Percentiles rank a stretch among this genome's conserved stretches.
Evolutionary conservation across 768 basidiomycete genomes (phyloP).

Genomic region (Agrocybe chaxingu): DNA sequence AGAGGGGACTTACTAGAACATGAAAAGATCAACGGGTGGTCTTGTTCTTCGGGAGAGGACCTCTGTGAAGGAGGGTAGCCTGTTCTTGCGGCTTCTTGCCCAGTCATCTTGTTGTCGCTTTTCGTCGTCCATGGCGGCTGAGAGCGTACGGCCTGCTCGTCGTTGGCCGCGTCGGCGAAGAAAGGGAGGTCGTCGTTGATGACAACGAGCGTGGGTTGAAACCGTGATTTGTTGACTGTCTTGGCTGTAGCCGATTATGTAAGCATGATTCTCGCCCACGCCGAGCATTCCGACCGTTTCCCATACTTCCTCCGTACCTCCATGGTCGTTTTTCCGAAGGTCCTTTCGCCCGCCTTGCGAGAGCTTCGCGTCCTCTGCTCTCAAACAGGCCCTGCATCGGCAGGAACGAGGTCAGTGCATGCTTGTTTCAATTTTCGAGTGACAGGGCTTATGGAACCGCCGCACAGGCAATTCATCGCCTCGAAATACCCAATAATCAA

Average conservation of each 20-base stretch:
- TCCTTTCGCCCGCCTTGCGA: slow-evolving; percentile 72
- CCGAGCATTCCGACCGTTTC: slow-evolving; percentile 5
- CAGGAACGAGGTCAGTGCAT: slow-evolving; percentile 66
- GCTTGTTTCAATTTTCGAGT: slow-evolving; percentile 3
- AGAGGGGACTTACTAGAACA: slow-evolving; percentile 84
- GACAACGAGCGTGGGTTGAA: slow-evolving; percentile 18
- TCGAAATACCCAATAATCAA: slow-evolving; percentile 74
- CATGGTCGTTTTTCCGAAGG: slow-evolving; percentile 66
- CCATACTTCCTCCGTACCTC: slow-evolving; percentile 10
- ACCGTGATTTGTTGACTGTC: slow-evolving; percentile 26
- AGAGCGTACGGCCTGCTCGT: slow-evolving; percentile 17
- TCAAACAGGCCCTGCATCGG: slow-evolving; percentile 72
- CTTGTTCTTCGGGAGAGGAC: slow-evolving; percentile 87
- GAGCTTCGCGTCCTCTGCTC: slow-evolving; percentile 82
- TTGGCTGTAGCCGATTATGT: slow-evolving; percentile 34
- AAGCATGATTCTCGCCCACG: slow-evolving; percentile 18
- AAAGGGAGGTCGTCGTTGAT: background rate
- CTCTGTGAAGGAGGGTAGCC: slow-evolving; percentile 86
- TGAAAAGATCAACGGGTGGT: slow-evolving; percentile 97
- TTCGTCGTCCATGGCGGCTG: slow-evolving; percentile 42
- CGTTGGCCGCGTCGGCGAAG: slow-evolving; percentile 21
- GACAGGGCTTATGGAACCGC: slow-evolving; percentile 2
- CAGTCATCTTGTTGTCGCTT: slow-evolving; percentile 69
- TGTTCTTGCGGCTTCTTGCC: slow-evolving; percentile 65
- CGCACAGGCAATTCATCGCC: slow-evolving; percentile 72